phyloP scores from a whole-genome alignment of 192 early-diverging fungal genomes.

The Entrophospora sp. region DNA sequence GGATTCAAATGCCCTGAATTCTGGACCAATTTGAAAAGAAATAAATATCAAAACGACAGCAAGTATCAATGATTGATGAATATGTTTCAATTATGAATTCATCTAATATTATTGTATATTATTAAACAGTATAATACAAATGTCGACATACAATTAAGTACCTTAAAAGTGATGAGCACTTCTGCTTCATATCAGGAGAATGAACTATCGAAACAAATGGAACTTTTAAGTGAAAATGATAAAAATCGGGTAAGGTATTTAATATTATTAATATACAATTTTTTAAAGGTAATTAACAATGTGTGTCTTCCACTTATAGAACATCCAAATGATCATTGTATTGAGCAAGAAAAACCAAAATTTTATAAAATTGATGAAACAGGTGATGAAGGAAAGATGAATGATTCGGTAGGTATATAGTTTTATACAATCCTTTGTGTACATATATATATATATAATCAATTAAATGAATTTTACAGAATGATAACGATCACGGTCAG shows the following conservation, averaged over 20 bases:
- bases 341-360: neutral
- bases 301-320: neutral
- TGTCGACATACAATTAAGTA: neutral
- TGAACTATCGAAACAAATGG: neutral
- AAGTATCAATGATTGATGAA: neutral
- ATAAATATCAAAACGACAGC: neutral
- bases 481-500: neutral
- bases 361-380: neutral
- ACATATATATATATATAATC: neutral
- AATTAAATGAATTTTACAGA: slow-evolving; percentile 7
- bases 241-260: neutral
- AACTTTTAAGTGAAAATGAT: neutral
- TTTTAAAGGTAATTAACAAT: neutral
- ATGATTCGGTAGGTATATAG: neutral
- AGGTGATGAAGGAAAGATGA: neutral
- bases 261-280: neutral
- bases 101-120: slow-evolving; percentile 7
- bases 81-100: slow-evolving; percentile 2
- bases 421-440: neutral
- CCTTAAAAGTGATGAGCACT: neutral
- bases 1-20: slow-evolving; percentile 7
- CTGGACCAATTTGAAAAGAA: slow-evolving; percentile 14
- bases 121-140: slow-evolving; percentile 1
- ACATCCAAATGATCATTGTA: neutral
- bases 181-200: neutral